These are phyloP conservation scores for Candida oleophila DNA, from an alignment of 805 yeast genomes.

Conservation along the genomic window DNA sequence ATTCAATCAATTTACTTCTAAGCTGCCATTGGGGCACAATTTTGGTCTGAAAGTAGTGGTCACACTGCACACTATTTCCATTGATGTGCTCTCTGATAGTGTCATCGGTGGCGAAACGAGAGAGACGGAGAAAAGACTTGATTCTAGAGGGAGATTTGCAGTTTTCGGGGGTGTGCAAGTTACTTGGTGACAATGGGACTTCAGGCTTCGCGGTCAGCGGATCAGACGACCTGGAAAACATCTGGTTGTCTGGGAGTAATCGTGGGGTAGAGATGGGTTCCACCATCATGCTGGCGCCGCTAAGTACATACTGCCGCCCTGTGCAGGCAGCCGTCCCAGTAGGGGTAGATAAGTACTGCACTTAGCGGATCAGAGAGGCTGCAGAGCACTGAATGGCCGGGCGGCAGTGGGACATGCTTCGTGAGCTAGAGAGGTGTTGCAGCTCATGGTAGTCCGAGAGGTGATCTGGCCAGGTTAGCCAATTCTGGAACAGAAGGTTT, in stretches of 20 bases:
- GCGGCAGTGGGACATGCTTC: neutral
- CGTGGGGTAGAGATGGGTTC: no score
- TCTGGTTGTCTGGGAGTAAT: no score
- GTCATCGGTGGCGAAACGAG: conserved; percentile 42
- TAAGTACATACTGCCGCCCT: no score
- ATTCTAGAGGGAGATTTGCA: conserved; percentile 34
- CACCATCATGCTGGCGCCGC: no score
- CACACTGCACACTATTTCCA: conserved; percentile 25
- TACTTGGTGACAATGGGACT: neutral
- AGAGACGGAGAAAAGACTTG: conserved; percentile 37
- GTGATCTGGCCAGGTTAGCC: no score
- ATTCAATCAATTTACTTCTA: conserved; percentile 28
- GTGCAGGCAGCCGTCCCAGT: no score
- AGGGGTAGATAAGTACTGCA: neutral
- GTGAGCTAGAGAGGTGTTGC: no score
- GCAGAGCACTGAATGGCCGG: neutral
- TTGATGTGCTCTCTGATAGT: conserved; percentile 37
- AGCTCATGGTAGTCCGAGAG: no score
- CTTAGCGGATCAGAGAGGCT: neutral
- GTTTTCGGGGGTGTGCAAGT: conserved; percentile 26
- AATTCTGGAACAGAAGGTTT: no score
- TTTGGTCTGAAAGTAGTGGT: conserved; percentile 21
- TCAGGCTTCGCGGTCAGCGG: neutral
- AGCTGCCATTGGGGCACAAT: conserved; percentile 39
- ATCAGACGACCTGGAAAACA: neutral